These are phyloP conservation scores for Dovyalis caffra DNA, from an alignment of 345 rosid species.

Conservation along the genomic window DNA sequence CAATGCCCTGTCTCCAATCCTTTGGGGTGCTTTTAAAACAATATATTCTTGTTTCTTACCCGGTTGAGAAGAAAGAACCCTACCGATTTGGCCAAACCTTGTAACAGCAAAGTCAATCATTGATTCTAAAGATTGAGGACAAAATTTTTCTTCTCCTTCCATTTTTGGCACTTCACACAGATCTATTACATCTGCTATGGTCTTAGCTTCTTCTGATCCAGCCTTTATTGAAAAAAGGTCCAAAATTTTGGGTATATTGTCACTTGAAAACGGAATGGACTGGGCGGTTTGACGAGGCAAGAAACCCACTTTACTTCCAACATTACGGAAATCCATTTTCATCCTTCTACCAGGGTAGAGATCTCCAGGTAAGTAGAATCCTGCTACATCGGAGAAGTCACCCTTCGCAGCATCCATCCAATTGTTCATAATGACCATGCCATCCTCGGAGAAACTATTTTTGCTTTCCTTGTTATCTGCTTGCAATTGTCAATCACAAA, in stretches of 20 bases:
- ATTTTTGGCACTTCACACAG: slow-evolving; percentile 13
- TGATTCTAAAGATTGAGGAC: slow-evolving; percentile 22
- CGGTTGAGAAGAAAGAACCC: not conserved
- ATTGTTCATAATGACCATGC: no score
- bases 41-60: not conserved
- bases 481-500: no score
- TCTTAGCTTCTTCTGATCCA: not conserved
- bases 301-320: not conserved
- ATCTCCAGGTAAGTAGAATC: not conserved
- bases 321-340: not conserved
- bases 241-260: not conserved
- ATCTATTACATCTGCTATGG: not conserved
- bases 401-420: no score
- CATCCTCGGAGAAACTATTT: no score
- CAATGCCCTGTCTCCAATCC: not conserved
- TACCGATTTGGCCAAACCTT: slow-evolving; percentile 4
- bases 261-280: slow-evolving; percentile 6
- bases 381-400: no score
- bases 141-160: slow-evolving; percentile 21
- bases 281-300: slow-evolving; percentile 2
- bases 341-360: not conserved
- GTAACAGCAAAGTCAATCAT: slow-evolving; percentile 1
- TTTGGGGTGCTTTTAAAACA: not conserved
- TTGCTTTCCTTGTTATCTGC: no score
- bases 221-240: slow-evolving; percentile 1